Evolutionary conservation across 2,329 filamentous ascomycete species (phyloP).

Genomic region (Stemphylium lycopersici): DNA sequence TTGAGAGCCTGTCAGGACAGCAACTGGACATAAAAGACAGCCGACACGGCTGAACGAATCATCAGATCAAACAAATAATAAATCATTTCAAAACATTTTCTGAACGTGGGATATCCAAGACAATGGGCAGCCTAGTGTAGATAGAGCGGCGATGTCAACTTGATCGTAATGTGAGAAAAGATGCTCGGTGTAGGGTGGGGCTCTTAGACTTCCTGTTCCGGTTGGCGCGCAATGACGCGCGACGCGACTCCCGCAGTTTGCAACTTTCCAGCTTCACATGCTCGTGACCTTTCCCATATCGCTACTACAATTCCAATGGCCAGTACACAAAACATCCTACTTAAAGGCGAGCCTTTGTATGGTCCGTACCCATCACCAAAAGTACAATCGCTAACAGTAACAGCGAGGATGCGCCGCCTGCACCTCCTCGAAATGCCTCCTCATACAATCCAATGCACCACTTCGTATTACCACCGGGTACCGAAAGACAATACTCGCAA

Average conservation of each 20-base stretch:
- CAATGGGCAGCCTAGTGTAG: too few species aligned
- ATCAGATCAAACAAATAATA: background rate
- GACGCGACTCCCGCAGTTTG: constrained; percentile 27
- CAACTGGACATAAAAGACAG: background rate
- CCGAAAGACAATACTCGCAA: constrained; percentile 78
- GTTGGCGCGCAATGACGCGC: constrained; percentile 23
- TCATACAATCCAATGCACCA: constrained; percentile 76
- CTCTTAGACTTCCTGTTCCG: constrained; percentile 25
- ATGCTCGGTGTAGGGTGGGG: background rate
- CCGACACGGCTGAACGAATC: background rate
- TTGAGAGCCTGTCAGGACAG: background rate
- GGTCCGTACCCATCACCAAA: background rate
- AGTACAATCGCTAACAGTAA: constrained; percentile 16
- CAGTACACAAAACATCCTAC: constrained; percentile 27
- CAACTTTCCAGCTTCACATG: constrained; percentile 15
- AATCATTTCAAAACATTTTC: too few species aligned
- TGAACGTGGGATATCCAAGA: too few species aligned
- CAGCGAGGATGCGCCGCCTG: constrained; percentile 35
- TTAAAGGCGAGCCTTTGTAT: constrained; percentile 41
- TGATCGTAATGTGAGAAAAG: background rate
- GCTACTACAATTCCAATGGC: constrained; percentile 19
- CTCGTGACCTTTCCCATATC: background rate
- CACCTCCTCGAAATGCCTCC: constrained; percentile 50
- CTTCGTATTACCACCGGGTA: constrained; percentile 72
- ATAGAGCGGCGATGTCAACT: background rate